Conservation (phyloP, 805 yeast genomes). For the Isabelozyma heimii region DNA sequence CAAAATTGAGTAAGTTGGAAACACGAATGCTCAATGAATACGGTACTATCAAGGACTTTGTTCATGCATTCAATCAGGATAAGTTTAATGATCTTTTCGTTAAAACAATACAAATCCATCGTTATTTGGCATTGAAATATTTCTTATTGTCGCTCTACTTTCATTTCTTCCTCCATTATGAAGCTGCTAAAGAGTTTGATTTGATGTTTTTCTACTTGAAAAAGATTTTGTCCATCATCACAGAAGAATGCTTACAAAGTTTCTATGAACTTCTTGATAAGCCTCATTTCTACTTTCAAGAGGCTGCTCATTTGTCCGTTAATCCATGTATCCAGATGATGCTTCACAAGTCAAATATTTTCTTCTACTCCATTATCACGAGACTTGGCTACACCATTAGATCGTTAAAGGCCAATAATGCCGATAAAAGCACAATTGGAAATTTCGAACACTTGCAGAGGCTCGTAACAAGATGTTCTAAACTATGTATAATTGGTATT, state of each 20-base stretch:
- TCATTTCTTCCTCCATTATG: conserved; percentile 13
- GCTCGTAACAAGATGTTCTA: conserved; percentile 4
- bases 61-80: conserved; percentile 1
- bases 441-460: background rate
- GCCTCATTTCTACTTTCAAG: conserved; percentile 5
- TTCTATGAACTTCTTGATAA: conserved; percentile 5
- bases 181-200: conserved; percentile 2
- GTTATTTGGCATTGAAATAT: conserved; percentile 7
- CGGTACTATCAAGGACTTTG: conserved; percentile 1
- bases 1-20: conserved; percentile 9
- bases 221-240: conserved; percentile 7
- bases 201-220: conserved; percentile 12
- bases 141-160: conserved; percentile 8
- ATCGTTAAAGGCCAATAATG: background rate
- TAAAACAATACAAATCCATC: conserved; percentile 3
- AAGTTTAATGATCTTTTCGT: background rate
- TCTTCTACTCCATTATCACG: conserved; percentile 5
- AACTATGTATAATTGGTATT: conserved; percentile 9
- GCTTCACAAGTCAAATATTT: conserved; percentile 10
- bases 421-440: background rate
- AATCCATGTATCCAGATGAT: conserved; percentile 4
- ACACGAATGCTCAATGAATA: background rate
- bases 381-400: conserved; percentile 3
- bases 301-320: conserved; percentile 8
- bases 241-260: conserved; percentile 10